Base-by-base conservation (phyloP, 129 eudicot species). In the Helianthus tuberosus region DNA sequence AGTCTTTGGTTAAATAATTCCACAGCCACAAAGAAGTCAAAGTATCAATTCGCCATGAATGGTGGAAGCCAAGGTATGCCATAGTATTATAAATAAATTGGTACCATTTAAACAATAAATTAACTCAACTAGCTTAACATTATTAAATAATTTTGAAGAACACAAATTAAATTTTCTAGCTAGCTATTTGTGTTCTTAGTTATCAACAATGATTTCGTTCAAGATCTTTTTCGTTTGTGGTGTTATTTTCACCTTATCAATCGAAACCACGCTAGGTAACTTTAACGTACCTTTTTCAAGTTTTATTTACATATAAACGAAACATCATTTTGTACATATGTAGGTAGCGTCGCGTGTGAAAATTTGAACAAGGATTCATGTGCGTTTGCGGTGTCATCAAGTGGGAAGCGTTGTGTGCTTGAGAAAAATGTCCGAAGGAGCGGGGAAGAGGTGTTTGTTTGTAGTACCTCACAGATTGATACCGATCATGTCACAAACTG, bases 401-500 rank as follows among this genome's bases (percentile, higher is more conserved):
- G 84, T 5, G 98, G 98, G n/a, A 86, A 88, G 66, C 80, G 98
- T 20, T 93, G 98, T 71, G 96, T 93, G 73, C 85, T 93, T 8
- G 98, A 93, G 84, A 89, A 90, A 74, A 79, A 60, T 12, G 77
- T 88, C 15, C 58, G 85, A 11, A 64, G 96, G 60, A 83, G 85
- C 50, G 96, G 96, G 9, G 63, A 44, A 17, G 91, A 82, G 66
- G 84, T 49, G 14, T 93, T 86, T 55, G 75, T 70, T 47, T 93
- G 98, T 63, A 82, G 78, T 13, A 84, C 93, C 16, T 90, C 98
- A 1, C 93, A 88, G 10, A 86, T 93, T n/a, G 92, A 84, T 49
- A 86, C 93, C 0, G 84, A 81, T 11, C 82, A 69, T 17, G 32
- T 93, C 41, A 84, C 78, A 66, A 76, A 80, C 16, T 86, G 87